Conservation (phyloP, 139 green algal genomes). For the Chlorella sp. region DNA sequence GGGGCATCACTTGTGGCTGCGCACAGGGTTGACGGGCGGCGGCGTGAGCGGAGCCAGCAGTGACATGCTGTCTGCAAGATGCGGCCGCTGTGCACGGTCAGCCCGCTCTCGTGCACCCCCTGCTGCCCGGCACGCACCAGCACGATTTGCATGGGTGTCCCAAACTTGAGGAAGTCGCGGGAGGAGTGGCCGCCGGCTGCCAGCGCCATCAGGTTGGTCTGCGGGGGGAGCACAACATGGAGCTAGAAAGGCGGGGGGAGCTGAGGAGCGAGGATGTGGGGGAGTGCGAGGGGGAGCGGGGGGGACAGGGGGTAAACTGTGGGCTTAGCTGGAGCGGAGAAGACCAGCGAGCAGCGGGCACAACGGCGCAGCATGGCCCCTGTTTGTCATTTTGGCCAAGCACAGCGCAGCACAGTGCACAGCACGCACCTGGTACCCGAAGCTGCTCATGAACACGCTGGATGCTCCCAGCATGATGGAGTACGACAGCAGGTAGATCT, state of each 20-base stretch:
- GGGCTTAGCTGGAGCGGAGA: neutral
- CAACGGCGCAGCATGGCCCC: neutral
- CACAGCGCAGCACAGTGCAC: neutral
- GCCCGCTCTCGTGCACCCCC: too few species aligned
- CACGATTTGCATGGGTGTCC: slow-evolving; percentile 38
- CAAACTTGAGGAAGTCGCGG: slow-evolving; percentile 64
- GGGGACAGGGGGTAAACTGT: neutral
- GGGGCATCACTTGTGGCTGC: too few species aligned
- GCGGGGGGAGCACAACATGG: neutral
- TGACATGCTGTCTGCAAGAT: too few species aligned
- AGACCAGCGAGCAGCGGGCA: neutral
- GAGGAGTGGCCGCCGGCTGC: slow-evolving; percentile 68
- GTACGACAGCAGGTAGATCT: slow-evolving; percentile 52
- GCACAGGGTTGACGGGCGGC: too few species aligned
- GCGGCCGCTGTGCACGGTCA: too few species aligned
- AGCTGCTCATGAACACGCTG: slow-evolving; percentile 68
- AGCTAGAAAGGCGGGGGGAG: too few species aligned
- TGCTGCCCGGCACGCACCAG: neutral
- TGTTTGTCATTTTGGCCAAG: neutral
- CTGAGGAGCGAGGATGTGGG: neutral
- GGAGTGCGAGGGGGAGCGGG: neutral
- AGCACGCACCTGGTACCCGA: slow-evolving; percentile 62
- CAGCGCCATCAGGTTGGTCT: slow-evolving; percentile 82
- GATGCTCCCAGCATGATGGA: slow-evolving; percentile 65
- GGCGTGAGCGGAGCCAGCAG: too few species aligned